Conservation (phyloP, 495 filamentous ascomycete genomes). For the Lophiotrema nucula region DNA sequence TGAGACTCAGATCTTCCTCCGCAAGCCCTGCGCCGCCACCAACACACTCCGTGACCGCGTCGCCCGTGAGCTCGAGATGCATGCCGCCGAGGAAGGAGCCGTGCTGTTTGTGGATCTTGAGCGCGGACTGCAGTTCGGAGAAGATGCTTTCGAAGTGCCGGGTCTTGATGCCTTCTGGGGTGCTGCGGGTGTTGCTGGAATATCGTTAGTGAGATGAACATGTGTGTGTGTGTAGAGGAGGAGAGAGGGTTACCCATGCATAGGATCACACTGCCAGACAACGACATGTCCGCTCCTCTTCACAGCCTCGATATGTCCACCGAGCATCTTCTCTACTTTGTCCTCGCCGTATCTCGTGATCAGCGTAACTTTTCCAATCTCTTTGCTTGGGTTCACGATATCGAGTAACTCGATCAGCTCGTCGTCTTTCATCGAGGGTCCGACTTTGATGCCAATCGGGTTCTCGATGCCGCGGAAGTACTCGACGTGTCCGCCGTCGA, state of each 20-base stretch:
- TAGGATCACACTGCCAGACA: slow-evolving; percentile 98
- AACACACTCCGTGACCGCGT: slow-evolving; percentile 93
- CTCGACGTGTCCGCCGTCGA: slow-evolving; percentile 90
- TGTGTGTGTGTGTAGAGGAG: background rate
- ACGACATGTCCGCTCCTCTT: slow-evolving; percentile 71
- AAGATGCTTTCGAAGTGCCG: slow-evolving; percentile 83
- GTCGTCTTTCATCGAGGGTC: slow-evolving; percentile 70
- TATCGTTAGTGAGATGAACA: slow-evolving; percentile 6
- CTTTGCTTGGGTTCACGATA: slow-evolving; percentile 75
- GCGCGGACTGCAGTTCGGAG: slow-evolving; percentile 72
- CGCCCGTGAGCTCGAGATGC: slow-evolving; percentile 91
- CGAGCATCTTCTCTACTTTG: slow-evolving; percentile 69
- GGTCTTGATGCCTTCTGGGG: slow-evolving; percentile 78
- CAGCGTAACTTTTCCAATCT: slow-evolving; percentile 88
- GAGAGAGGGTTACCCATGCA: slow-evolving; percentile 69
- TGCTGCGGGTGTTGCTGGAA: slow-evolving; percentile 62
- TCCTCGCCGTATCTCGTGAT: slow-evolving; percentile 90
- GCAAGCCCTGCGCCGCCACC: slow-evolving; percentile 84
- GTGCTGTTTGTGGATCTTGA: slow-evolving; percentile 78
- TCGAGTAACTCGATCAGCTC: slow-evolving; percentile 77
- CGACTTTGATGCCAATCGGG: slow-evolving; percentile 93
- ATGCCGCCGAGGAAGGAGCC: slow-evolving; percentile 87
- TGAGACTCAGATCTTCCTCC: slow-evolving; percentile 80
- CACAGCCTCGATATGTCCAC: slow-evolving; percentile 82
- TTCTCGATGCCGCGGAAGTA: slow-evolving; percentile 96